phyloP scores from a whole-genome alignment of 805 yeast species.

The Starmerella stellata region DNA sequence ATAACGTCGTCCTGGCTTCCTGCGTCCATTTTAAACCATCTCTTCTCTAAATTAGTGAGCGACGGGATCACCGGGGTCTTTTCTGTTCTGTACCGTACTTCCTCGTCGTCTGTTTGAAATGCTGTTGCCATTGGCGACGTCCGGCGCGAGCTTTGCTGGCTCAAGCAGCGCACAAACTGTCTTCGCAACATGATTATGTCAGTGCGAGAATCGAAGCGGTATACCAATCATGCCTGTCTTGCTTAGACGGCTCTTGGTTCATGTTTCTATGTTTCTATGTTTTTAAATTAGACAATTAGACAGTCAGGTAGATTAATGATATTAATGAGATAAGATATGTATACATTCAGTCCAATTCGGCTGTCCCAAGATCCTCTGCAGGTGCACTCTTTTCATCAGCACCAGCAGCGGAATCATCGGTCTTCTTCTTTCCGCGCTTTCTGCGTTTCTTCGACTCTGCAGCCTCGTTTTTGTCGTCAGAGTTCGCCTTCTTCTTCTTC shows the following conservation, averaged over 20 bases:
- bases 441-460: conserved; percentile 10
- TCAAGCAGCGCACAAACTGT: neutral
- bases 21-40: conserved; percentile 23
- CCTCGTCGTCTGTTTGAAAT: conserved; percentile 17
- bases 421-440: conserved; percentile 13
- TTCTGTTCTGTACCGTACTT: conserved; percentile 17
- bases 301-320: too few relatives aligned
- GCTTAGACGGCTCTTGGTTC: too few relatives aligned
- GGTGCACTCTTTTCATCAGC: too few relatives aligned
- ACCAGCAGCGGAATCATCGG: neutral
- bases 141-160: neutral
- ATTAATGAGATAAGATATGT: too few relatives aligned
- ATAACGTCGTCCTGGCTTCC: conserved; percentile 25
- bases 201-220: too few relatives aligned
- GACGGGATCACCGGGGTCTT: conserved; percentile 22
- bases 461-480: conserved; percentile 4
- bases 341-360: too few relatives aligned
- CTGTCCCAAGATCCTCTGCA: too few relatives aligned
- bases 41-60: conserved; percentile 17
- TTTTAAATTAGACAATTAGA: too few relatives aligned
- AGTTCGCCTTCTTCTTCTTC: conserved; percentile 42
- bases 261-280: too few relatives aligned
- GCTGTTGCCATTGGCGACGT: conserved; percentile 16
- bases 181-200: too few relatives aligned
- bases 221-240: too few relatives aligned